phyloP scores from a whole-genome alignment of 1,139 yeast species.

The Saccharomyces uvarum region DNA sequence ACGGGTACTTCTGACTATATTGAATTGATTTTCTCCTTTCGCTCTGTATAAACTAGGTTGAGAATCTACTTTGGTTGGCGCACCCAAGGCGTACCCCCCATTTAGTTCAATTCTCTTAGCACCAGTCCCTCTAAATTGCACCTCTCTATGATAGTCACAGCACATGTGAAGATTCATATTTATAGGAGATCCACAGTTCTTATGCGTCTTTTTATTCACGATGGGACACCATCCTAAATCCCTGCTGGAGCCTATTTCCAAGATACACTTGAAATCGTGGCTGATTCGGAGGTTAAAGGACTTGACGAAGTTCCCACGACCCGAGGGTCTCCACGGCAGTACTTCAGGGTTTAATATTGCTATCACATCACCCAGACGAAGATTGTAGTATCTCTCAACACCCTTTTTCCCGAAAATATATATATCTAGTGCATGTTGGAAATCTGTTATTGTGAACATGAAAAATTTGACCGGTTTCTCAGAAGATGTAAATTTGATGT shows the following conservation, averaged over 20 bases:
- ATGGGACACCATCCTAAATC: conserved; percentile 64
- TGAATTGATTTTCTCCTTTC: conserved; percentile 4
- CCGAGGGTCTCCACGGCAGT: conserved; percentile 35
- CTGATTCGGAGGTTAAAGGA: conserved; percentile 59
- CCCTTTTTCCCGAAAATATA: conserved; percentile 57
- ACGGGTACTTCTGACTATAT: conserved; percentile 20
- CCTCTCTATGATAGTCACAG: conserved; percentile 69
- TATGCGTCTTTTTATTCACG: conserved; percentile 37
- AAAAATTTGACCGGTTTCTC: conserved; percentile 46
- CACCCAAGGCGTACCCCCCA: conserved; percentile 44
- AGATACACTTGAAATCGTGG: conserved; percentile 43
- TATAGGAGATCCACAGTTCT: conserved; percentile 52
- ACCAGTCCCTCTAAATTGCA: conserved; percentile 45
- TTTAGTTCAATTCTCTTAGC: conserved; percentile 68
- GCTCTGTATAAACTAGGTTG: conserved; percentile 33
- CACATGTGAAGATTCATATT: conserved; percentile 45
- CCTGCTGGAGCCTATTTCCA: conserved; percentile 68
- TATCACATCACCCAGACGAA: conserved; percentile 65
- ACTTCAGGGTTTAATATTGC: conserved; percentile 70
- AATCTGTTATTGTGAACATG: conserved; percentile 60
- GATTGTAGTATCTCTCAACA: conserved; percentile 62
- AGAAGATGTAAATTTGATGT: conserved; percentile 41
- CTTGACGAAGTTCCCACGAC: conserved; percentile 21
- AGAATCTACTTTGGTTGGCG: conserved; percentile 38
- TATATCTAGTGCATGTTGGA: conserved; percentile 50